Percentiles rank a stretch among this genome's conserved stretches.
Conservation (phyloP, 345 rosid species). For the Erodium maritimum region DNA sequence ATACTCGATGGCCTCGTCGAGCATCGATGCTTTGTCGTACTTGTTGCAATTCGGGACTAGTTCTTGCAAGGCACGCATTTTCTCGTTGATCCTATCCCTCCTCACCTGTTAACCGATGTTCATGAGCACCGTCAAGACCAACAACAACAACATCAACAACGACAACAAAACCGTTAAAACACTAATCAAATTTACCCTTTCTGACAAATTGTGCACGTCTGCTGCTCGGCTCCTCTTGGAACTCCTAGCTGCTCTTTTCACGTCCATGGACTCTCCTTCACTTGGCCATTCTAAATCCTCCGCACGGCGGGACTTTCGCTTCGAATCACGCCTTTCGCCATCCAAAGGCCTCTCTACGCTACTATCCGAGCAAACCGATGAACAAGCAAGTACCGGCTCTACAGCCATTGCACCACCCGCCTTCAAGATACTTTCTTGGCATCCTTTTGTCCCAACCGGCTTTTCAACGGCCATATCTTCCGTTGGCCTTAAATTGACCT, state of each 20-base stretch:
- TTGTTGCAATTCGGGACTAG: conserved; percentile 88
- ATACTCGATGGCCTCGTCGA: conserved; percentile 92
- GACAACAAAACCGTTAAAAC: too few species aligned
- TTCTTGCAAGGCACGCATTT: conserved; percentile 92
- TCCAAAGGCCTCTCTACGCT: conserved; percentile 45
- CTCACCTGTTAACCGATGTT: conserved; percentile 44
- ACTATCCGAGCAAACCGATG: conserved; percentile 76
- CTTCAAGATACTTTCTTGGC: conserved; percentile 19
- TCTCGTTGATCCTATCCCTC: conserved; percentile 86
- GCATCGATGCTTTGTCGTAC: conserved; percentile 89
- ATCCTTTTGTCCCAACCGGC: conserved; percentile 18
- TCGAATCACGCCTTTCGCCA: conserved; percentile 36
- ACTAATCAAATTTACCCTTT: conserved; percentile 53
- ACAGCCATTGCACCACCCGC: conserved; percentile 37
- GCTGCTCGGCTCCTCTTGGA: conserved; percentile 86
- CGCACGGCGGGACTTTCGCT: conserved; percentile 42
- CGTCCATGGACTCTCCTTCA: conserved; percentile 55
- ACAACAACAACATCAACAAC: too few species aligned
- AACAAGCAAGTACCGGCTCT: conserved; percentile 41
- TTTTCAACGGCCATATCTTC: conserved; percentile 24
- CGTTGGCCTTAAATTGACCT: conserved; percentile 22
- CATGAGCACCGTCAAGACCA: too few species aligned
- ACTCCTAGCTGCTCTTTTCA: conserved; percentile 34
- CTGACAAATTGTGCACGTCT: conserved; percentile 89
- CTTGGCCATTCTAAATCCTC: conserved; percentile 59